Base-by-base conservation (phyloP, 2,329 filamentous ascomycete genomes). In the Diaporthe sp. region DNA sequence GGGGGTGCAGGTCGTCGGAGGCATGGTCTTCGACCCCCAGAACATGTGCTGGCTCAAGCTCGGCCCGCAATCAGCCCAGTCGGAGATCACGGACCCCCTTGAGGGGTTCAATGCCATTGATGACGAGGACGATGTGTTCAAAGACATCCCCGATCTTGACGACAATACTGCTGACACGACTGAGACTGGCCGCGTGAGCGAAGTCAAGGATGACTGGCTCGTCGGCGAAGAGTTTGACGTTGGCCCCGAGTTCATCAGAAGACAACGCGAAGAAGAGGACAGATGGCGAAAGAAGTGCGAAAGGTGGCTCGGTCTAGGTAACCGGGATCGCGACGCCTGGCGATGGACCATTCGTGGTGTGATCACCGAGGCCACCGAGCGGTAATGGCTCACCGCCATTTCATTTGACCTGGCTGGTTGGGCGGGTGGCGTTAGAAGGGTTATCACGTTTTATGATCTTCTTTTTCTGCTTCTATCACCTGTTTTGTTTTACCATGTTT, bases 31-130 rank as follows among this genome's bases (percentile, higher is more conserved):
- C 83, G 97, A 99, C 82, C 97, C 97, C 4, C 93, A 95, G 77
- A 95, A 95, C 80, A 98, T 99, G 96, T 97, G 95, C 83, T 99
- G 97, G 97, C 89, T 98, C 74, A 98, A 98, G 84, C 88, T 97
- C 77, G 87, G 89, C 62, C 84, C 87, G 25, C 82, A 88, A 42
- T 83, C 83, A 70, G 80, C 84, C 57, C 87, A 85, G 75, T 86
- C 87, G 2, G 88, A 90, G 25, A 83, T 85, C 13, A 86, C 87
- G 58, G 91, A 93, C 79, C 87, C 89, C 3, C 87, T 93, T 85
- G 91, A 92, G 78, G 89, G 89, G 0, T 91, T 93, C 76, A 91
- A 94, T 74, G 93, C 92, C 31, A 85, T 94, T 22, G 94, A 97
- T 31, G 95, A 97, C 60, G 95, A 98, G 71, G 96, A 98, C 76